phyloP scores from a whole-genome alignment of 208 protist species.

The Acanthamoeba polyphaga region DNA sequence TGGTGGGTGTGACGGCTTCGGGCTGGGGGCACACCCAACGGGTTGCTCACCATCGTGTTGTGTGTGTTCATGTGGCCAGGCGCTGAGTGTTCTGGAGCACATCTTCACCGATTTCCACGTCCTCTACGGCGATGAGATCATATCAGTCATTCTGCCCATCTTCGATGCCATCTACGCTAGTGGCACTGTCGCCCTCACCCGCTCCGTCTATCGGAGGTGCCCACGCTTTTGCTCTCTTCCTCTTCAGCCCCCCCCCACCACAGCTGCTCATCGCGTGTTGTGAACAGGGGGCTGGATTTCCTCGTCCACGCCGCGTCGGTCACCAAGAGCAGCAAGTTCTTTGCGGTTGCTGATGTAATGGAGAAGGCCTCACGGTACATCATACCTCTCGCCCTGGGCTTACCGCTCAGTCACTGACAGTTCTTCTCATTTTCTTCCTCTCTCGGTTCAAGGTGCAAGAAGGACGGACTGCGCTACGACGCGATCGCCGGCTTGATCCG shows the following conservation, averaged over 20 bases:
- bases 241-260: no score
- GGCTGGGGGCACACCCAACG: no score
- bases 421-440: background rate
- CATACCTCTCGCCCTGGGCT: background rate
- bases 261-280: background rate
- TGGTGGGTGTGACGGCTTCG: background rate
- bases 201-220: constrained; percentile 21
- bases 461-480: background rate
- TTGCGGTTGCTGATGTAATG: constrained; percentile 29
- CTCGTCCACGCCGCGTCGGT: constrained; percentile 9
- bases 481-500: background rate
- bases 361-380: background rate
- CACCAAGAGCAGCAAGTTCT: constrained; percentile 42
- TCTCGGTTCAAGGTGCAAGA: background rate
- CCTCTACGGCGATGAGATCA: constrained; percentile 72
- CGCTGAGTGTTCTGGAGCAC: constrained; percentile 7
- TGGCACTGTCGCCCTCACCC: background rate
- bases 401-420: background rate
- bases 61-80: background rate
- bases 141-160: constrained; percentile 49
- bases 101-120: constrained; percentile 42
- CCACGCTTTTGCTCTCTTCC: no score
- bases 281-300: constrained; percentile 30
- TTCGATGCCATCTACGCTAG: constrained; percentile 51
- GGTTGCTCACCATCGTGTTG: no score